A percentile compares a stretch with the other conserved stretches of the same genome.
phyloP scores from a whole-genome alignment of 257 asterid species.

The Oldenlandia corymbosa region DNA sequence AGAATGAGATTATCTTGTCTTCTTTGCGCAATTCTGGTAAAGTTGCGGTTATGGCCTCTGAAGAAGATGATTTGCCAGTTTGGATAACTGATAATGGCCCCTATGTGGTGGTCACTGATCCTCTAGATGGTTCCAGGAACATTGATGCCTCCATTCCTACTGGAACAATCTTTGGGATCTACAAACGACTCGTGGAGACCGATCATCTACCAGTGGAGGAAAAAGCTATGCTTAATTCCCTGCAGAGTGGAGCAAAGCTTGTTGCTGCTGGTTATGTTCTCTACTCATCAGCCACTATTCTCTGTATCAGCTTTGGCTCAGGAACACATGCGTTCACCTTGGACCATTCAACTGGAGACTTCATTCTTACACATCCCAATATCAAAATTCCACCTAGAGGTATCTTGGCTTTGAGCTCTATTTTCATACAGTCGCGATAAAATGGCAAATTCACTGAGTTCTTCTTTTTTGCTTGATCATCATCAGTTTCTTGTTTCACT shows the following conservation, averaged over 20 bases:
- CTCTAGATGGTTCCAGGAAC: constrained; percentile 87
- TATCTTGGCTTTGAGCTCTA: neutral
- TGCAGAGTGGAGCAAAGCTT: constrained; percentile 77
- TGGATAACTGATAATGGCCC: constrained; percentile 85
- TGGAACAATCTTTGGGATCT: constrained; percentile 86
- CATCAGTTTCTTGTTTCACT: neutral
- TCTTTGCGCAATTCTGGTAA: constrained; percentile 72
- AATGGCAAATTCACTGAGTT: neutral
- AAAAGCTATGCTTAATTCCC: constrained; percentile 71
- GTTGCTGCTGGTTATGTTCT: constrained; percentile 84
- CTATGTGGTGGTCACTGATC: constrained; percentile 80
- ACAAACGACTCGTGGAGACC: constrained; percentile 58
- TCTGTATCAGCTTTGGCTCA: constrained; percentile 71
- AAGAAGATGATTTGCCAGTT: constrained; percentile 86
- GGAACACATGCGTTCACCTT: constrained; percentile 84
- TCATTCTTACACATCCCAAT: constrained; percentile 70
- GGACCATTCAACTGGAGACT: constrained; percentile 79
- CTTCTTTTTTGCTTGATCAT: neutral
- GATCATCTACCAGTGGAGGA: constrained; percentile 74
- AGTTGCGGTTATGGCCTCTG: constrained; percentile 95
- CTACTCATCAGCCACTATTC: constrained; percentile 86
- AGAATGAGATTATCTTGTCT: constrained; percentile 80
- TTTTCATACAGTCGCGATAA: neutral
- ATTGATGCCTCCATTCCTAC: constrained; percentile 98
- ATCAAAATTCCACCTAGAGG: constrained; percentile 77